phyloP scores from a whole-genome alignment of 2,329 filamentous ascomycete species.

The Fusarium sterilihyphosum region DNA sequence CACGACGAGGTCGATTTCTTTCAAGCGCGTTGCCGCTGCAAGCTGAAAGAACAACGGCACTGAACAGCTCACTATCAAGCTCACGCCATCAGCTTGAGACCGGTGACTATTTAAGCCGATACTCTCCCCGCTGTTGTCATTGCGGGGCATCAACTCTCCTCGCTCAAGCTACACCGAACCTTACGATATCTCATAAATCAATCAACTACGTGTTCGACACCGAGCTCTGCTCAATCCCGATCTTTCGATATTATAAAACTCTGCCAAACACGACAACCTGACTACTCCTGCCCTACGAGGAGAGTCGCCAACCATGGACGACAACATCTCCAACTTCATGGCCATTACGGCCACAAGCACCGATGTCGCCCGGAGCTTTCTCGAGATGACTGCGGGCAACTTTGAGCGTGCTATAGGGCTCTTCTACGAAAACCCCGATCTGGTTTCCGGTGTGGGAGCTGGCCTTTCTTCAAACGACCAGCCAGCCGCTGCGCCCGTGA shows the following conservation, averaged over 20 bases:
- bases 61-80: not conserved
- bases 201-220: not conserved
- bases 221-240: not conserved
- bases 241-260: not conserved
- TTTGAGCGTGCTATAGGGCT: slow-evolving; percentile 87
- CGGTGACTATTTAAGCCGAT: not conserved
- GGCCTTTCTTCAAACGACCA: slow-evolving; percentile 41
- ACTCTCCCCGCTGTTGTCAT: slow-evolving; percentile 24
- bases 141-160: slow-evolving; percentile 33
- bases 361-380: slow-evolving; percentile 81
- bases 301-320: slow-evolving; percentile 65
- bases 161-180: slow-evolving; percentile 31
- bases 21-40: not conserved
- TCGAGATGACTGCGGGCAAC: slow-evolving; percentile 85
- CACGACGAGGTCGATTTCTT: not conserved
- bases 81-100: not conserved
- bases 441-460: slow-evolving; percentile 53
- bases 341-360: slow-evolving; percentile 81
- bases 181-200: slow-evolving; percentile 12
- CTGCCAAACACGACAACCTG: not conserved
- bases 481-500: slow-evolving; percentile 2
- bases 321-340: slow-evolving; percentile 80
- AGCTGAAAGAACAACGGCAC: not conserved
- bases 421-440: slow-evolving; percentile 88
- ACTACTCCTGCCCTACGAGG: not conserved